Evolutionary conservation across 768 basidiomycete genomes (phyloP).

Genomic region (Ramaria sp.): DNA sequence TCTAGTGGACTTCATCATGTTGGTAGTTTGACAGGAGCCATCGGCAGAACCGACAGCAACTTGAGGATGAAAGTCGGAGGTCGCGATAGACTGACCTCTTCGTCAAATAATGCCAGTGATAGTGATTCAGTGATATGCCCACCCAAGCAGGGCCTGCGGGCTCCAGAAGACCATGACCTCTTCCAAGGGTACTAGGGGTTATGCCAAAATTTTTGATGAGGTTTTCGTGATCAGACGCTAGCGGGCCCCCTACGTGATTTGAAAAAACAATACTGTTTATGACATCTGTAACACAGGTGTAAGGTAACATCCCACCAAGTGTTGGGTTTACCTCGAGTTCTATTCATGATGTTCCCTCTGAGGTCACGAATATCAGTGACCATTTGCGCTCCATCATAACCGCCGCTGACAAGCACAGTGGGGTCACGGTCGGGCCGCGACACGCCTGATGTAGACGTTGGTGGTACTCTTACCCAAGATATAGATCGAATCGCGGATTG

Average conservation of each 20-base stretch:
- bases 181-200: slow-evolving; percentile 61
- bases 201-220: slow-evolving; percentile 65
- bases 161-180: slow-evolving; percentile 62
- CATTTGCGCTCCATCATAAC: slow-evolving; percentile 71
- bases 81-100: slow-evolving; percentile 43
- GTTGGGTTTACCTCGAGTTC: slow-evolving; percentile 54
- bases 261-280: slow-evolving; percentile 61
- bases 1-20: slow-evolving; percentile 54
- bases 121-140: slow-evolving; percentile 15
- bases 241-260: slow-evolving; percentile 53
- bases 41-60: slow-evolving; percentile 76
- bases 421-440: slow-evolving; percentile 46
- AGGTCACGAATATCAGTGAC: slow-evolving; percentile 70
- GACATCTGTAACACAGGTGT: slow-evolving; percentile 39
- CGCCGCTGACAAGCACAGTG: slow-evolving; percentile 62
- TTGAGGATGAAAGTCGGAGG: slow-evolving; percentile 84
- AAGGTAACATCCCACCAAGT: background rate
- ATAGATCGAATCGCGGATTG: slow-evolving; percentile 73
- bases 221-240: slow-evolving; percentile 79
- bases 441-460: slow-evolving; percentile 35
- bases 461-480: slow-evolving; percentile 64
- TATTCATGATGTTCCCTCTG: slow-evolving; percentile 56
- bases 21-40: slow-evolving; percentile 69
- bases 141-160: slow-evolving; percentile 82
- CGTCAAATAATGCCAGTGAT: background rate